Conservation (phyloP, 352 stramenopile species). For the Phytophthora pistaciae region DNA sequence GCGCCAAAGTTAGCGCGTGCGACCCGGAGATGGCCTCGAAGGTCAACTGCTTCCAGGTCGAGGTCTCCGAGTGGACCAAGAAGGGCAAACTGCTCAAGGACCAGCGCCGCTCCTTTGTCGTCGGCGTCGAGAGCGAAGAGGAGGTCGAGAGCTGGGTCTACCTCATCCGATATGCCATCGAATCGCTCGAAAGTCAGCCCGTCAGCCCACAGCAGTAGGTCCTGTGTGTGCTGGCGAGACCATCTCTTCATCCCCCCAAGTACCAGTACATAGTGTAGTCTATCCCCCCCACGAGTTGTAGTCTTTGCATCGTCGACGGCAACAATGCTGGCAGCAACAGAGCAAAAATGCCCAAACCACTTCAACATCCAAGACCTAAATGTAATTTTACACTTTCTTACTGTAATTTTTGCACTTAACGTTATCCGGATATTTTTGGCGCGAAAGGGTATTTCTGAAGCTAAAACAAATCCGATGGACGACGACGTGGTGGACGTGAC, state of each 20-base stretch:
- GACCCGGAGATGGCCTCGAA: slow-evolving; percentile 77
- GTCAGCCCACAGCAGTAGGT: slow-evolving; percentile 14
- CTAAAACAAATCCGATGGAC: slow-evolving; percentile 9
- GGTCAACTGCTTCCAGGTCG: slow-evolving; percentile 87
- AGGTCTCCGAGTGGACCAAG: slow-evolving; percentile 87
- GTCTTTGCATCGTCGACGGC: slow-evolving; percentile 7
- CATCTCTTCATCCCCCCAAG: not conserved
- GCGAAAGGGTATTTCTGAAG: slow-evolving; percentile 16
- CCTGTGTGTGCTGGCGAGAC: not conserved
- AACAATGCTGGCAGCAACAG: not conserved
- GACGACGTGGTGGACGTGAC: slow-evolving; percentile 12
- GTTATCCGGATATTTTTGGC: not conserved
- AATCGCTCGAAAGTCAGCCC: slow-evolving; percentile 78
- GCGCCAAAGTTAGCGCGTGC: slow-evolving; percentile 78
- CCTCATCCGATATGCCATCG: slow-evolving; percentile 88
- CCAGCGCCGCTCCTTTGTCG: slow-evolving; percentile 72
- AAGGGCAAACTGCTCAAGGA: slow-evolving; percentile 75
- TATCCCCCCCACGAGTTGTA: slow-evolving; percentile 9
- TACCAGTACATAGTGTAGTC: slow-evolving; percentile 9
- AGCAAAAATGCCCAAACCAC: not conserved
- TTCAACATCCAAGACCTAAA: slow-evolving; percentile 5
- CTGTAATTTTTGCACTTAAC: not conserved
- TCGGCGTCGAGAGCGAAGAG: slow-evolving; percentile 76
- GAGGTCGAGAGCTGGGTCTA: slow-evolving; percentile 89
- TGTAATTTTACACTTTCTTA: slow-evolving; percentile 8